Conservation (phyloP, 306 rosid genomes). For the Sindora glabra region DNA sequence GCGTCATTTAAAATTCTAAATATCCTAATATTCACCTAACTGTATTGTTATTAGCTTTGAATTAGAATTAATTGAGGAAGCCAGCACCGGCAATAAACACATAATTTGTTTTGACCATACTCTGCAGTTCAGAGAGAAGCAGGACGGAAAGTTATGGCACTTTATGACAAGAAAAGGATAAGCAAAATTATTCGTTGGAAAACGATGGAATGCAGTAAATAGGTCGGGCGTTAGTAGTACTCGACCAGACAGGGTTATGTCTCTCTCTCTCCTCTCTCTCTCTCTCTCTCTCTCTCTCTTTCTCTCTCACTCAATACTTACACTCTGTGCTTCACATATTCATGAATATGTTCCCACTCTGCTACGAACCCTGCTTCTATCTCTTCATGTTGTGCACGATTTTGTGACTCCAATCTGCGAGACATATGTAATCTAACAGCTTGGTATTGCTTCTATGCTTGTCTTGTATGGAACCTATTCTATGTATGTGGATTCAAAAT, state of each 20-base stretch:
- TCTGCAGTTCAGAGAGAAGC: neutral
- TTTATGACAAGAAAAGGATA: slow-evolving; percentile 9
- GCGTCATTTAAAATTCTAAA: too few species aligned
- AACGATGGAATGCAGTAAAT: slow-evolving; percentile 22
- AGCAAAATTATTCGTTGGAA: slow-evolving; percentile 23
- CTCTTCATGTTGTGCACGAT: neutral
- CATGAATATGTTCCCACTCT: neutral
- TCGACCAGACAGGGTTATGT: neutral
- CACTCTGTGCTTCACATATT: neutral
- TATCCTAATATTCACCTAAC: too few species aligned
- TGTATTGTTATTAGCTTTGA: too few species aligned
- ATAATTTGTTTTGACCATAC: slow-evolving; percentile 12
- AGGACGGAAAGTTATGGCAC: slow-evolving; percentile 27
- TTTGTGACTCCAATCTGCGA: neutral
- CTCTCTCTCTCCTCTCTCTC: neutral
- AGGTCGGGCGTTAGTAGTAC: slow-evolving; percentile 29
- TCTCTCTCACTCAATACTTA: neutral
- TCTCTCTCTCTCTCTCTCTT: neutral
- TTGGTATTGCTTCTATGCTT: too few species aligned
- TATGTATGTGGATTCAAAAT: too few species aligned
- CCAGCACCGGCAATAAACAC: neutral
- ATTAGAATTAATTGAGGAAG: too few species aligned
- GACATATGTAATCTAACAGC: neutral
- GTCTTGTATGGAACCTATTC: too few species aligned
- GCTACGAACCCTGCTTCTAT: too few species aligned